Evolutionary conservation across 805 yeast genomes (phyloP).

Genomic region (Metschnikowia gelsemii): DNA sequence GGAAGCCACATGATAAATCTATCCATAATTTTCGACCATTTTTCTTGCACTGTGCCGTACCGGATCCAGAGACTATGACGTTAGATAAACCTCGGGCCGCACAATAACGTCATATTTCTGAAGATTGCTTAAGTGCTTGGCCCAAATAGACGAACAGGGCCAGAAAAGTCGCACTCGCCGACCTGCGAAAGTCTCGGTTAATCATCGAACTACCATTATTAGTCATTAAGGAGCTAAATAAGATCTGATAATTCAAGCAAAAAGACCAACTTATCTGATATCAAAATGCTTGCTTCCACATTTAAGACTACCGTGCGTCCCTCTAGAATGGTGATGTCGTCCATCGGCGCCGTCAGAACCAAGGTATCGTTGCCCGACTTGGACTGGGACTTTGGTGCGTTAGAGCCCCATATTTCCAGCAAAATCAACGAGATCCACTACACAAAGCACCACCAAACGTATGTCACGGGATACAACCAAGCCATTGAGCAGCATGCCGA

Average conservation of each 20-base stretch:
- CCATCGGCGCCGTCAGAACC: slow-evolving; percentile 22
- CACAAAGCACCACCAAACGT: slow-evolving; percentile 51
- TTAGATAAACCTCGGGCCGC: too few relatives aligned
- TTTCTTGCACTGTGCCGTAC: too few relatives aligned
- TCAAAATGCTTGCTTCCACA: slow-evolving; percentile 19
- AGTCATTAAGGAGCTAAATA: too few relatives aligned
- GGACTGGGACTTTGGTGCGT: slow-evolving; percentile 47
- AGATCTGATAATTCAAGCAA: not conserved
- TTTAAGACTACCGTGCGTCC: slow-evolving; percentile 17
- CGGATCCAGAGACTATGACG: too few relatives aligned
- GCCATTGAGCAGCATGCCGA: slow-evolving; percentile 42
- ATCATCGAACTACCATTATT: too few relatives aligned
- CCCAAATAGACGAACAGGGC: too few relatives aligned
- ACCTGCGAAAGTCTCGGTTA: too few relatives aligned
- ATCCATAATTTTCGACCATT: too few relatives aligned
- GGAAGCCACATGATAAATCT: too few relatives aligned
- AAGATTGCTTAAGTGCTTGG: too few relatives aligned
- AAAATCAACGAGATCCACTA: slow-evolving; percentile 49
- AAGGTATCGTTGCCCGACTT: slow-evolving; percentile 40
- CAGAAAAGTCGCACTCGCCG: too few relatives aligned
- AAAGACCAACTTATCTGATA: not conserved
- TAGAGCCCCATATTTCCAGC: slow-evolving; percentile 48
- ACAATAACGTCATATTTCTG: too few relatives aligned
- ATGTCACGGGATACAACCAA: slow-evolving; percentile 47
- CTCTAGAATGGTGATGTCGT: slow-evolving; percentile 16